Base-by-base conservation (phyloP, 1,284 basidiomycete species). In the Papiliotrema flavescens region DNA sequence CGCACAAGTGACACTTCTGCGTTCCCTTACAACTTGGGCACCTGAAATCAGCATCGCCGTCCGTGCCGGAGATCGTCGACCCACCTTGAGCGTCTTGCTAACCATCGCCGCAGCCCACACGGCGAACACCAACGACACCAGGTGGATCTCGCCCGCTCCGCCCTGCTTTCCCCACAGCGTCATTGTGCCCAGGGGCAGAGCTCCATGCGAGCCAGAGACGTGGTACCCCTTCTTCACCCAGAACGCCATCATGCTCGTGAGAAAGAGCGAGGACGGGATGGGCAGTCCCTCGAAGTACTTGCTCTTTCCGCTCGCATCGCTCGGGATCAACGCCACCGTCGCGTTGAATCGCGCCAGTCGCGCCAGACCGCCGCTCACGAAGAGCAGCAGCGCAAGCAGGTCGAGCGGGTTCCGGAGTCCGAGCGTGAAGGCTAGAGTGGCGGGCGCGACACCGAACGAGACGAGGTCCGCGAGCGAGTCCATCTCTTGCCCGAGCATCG, bases 341-440 rank as follows among this genome's bases (percentile, higher is more conserved):
- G 94, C 96, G 75, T 99, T 99, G 83, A 98, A 99, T 39, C 96
- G 85, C 22, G 96, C 96, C 52, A 99, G 85, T 37, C 96, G 96
- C 71, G 89, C 90, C 70, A 95, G 98, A 26, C 51, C 51, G 15
- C 51, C 41, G 41, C 51, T 52, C 62, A 98, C 90, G 76, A 98
- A 98, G 45, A 84, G 82, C 11, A 94, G 88, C 36, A 99, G 81
- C 54, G 87, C 80, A 55, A 95, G 80, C 1, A 89, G 88, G 79
- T 99, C 95, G 54, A 97, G 83, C 53, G 88, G 87, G 9, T 89
- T 90, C 55, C 91, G 85, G 54, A 98, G 82, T 49, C 96, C 96
- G 54, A 98, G 82, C 39, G 85, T 85, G 72, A 96, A 99, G 0
- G 90, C 96, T 32, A 96, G 80, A 47, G 98, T 82, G 15, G 93